phyloP scores from a whole-genome alignment of 495 filamentous ascomycete genomes.

The Antarctomyces pellizariae region DNA sequence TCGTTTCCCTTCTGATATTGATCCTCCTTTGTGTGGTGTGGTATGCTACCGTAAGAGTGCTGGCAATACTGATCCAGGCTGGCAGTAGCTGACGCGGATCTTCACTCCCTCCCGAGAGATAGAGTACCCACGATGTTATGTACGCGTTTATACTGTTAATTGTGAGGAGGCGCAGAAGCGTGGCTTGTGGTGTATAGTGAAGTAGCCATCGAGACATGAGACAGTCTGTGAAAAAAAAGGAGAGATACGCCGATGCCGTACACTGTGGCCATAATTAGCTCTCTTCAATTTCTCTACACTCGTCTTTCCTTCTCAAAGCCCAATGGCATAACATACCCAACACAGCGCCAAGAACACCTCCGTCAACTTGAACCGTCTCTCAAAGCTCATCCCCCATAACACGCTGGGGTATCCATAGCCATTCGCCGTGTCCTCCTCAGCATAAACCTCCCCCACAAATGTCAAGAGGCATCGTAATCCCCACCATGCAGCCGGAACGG shows the following conservation, averaged over 20 bases:
- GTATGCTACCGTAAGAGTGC: conserved; percentile 55
- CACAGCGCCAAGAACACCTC: conserved; percentile 62
- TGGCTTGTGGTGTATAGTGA: conserved; percentile 63
- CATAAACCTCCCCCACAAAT: conserved; percentile 30
- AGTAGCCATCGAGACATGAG: conserved; percentile 78
- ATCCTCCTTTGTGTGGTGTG: conserved; percentile 62
- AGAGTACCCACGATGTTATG: conserved; percentile 57
- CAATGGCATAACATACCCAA: conserved; percentile 37
- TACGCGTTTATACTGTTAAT: conserved; percentile 62
- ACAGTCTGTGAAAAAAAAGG: conserved; percentile 77
- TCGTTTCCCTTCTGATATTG: conserved; percentile 60
- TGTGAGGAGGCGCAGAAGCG: conserved; percentile 60
- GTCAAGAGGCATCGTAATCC: conserved; percentile 35
- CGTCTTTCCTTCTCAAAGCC: conserved; percentile 1
- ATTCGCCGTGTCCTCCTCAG: conserved; percentile 5
- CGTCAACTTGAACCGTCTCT: conserved; percentile 30
- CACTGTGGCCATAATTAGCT: conserved; percentile 26
- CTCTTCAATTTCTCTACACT: background rate
- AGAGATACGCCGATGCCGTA: conserved; percentile 60
- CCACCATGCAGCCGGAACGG: conserved; percentile 35
- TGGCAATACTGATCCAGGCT: conserved; percentile 70
- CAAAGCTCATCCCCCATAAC: conserved; percentile 7
- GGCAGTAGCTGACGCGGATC: conserved; percentile 61
- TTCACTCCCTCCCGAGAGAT: conserved; percentile 47
- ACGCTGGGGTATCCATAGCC: too few species aligned